phyloP scores from a whole-genome alignment of 202 grass and related monocot genomes.

The Zizania palustris region DNA sequence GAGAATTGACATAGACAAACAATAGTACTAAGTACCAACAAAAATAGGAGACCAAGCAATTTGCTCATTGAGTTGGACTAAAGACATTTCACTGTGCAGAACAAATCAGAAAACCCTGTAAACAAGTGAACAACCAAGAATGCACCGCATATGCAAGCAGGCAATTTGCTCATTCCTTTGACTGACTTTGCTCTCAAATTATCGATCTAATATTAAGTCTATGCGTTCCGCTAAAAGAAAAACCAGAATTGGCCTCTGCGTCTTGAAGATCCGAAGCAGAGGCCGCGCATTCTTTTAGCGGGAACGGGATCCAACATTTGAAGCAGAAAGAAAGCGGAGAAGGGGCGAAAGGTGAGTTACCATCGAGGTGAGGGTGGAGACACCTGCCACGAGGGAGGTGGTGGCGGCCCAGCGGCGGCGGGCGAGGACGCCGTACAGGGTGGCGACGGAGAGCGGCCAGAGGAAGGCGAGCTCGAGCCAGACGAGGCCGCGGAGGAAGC shows the following conservation, averaged over 20 bases:
- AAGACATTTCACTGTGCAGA: neutral
- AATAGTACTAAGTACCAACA: neutral
- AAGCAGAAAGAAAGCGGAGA: neutral
- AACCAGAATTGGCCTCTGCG: neutral
- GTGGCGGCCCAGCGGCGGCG: constrained; percentile 68
- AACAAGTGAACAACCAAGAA: neutral
- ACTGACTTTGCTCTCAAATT: neutral
- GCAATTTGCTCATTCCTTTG: neutral
- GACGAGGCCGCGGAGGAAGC: constrained; percentile 63
- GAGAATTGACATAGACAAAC: neutral
- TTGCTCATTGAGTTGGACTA: neutral
- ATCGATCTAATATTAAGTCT: neutral
- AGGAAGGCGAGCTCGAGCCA: constrained; percentile 69
- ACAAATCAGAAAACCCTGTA: neutral
- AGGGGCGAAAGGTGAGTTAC: constrained; percentile 26
- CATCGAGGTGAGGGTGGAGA: constrained; percentile 67
- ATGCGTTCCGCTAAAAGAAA: neutral
- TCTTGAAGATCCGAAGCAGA: neutral
- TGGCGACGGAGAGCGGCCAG: constrained; percentile 74
- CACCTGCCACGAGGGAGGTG: constrained; percentile 73
- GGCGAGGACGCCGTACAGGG: constrained; percentile 66
- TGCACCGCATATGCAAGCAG: neutral
- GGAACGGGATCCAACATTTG: neutral
- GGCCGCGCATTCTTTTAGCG: neutral
- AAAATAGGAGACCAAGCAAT: neutral